Evolutionary conservation across 805 yeast genomes (phyloP).

Genomic region (Clavispora phyllophila): DNA sequence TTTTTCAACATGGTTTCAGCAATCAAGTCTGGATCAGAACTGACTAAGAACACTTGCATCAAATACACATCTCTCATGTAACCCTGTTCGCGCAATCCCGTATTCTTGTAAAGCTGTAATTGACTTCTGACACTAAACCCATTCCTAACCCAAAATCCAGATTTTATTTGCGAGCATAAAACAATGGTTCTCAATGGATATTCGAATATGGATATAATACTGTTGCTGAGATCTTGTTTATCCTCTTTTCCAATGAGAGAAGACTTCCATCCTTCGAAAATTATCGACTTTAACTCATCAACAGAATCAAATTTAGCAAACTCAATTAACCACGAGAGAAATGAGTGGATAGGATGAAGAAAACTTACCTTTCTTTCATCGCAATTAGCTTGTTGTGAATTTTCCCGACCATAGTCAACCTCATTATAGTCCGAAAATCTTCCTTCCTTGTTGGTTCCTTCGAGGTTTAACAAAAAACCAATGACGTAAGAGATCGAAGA

Average conservation of each 20-base stretch:
- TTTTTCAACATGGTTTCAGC: slow-evolving; percentile 56
- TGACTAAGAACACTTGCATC: slow-evolving; percentile 57
- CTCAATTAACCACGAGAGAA: slow-evolving; percentile 67
- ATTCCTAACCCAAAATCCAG: slow-evolving; percentile 92
- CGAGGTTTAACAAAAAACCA: slow-evolving; percentile 25
- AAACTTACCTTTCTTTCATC: slow-evolving; percentile 53
- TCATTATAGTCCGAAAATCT: slow-evolving; percentile 5
- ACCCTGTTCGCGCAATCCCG: slow-evolving; percentile 79
- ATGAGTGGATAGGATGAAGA: slow-evolving; percentile 76
- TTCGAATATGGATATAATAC: slow-evolving; percentile 45
- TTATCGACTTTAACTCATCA: slow-evolving; percentile 17
- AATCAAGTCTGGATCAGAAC: slow-evolving; percentile 48
- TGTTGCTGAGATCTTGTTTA: not conserved
- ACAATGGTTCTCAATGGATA: slow-evolving; percentile 76
- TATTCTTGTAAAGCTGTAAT: slow-evolving; percentile 68
- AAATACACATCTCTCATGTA: slow-evolving; percentile 73
- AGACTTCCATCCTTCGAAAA: slow-evolving; percentile 4
- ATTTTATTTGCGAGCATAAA: slow-evolving; percentile 73
- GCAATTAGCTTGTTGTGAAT: not conserved
- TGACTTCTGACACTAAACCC: slow-evolving; percentile 81
- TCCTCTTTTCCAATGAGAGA: not conserved
- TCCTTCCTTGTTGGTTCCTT: slow-evolving; percentile 6
- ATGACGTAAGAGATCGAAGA: slow-evolving; percentile 29
- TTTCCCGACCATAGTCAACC: slow-evolving; percentile 8
- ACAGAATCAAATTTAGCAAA: slow-evolving; percentile 29